Percentiles rank a stretch among this genome's conserved stretches.
phyloP scores from a whole-genome alignment of 306 rosid genomes.

The Ormosia emarginata region DNA sequence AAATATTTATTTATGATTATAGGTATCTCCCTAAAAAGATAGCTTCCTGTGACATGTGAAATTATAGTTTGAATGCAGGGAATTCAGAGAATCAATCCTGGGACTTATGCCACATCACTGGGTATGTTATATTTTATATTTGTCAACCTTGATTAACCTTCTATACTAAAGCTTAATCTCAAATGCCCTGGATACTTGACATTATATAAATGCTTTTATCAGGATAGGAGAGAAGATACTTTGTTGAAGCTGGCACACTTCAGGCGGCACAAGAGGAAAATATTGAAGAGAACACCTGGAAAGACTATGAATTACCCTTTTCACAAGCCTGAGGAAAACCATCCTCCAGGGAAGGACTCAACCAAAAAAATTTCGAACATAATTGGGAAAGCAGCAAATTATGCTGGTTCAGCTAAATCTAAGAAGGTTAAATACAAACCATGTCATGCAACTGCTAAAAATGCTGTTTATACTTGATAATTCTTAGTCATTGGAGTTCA shows the following conservation, averaged over 20 bases:
- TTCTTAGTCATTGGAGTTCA: background rate
- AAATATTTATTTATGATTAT: conserved; percentile 5
- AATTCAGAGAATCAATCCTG: conserved; percentile 94
- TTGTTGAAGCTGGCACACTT: conserved; percentile 75
- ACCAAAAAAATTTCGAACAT: conserved; percentile 87
- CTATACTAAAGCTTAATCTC: background rate
- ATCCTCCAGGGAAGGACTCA: conserved; percentile 95
- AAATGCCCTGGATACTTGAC: conserved; percentile 11
- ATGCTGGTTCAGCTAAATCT: conserved; percentile 80
- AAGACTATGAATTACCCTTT: conserved; percentile 61
- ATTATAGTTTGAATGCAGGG: conserved; percentile 91
- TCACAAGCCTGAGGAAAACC: conserved; percentile 91
- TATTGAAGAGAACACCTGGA: conserved; percentile 72
- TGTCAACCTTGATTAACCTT: background rate
- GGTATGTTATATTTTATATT: conserved; percentile 50
- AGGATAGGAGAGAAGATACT: conserved; percentile 99
- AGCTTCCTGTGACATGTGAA: conserved; percentile 44
- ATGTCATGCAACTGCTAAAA: conserved; percentile 2
- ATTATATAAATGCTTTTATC: conserved; percentile 27
- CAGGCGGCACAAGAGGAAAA: conserved; percentile 86
- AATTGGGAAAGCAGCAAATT: conserved; percentile 83
- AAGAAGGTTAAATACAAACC: conserved; percentile 61
- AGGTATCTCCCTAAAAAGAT: conserved; percentile 19
- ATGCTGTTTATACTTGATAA: background rate
- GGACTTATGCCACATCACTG: conserved; percentile 98